phyloP scores from a whole-genome alignment of 2,329 filamentous ascomycete species.

The Celoporthe dispersa region DNA sequence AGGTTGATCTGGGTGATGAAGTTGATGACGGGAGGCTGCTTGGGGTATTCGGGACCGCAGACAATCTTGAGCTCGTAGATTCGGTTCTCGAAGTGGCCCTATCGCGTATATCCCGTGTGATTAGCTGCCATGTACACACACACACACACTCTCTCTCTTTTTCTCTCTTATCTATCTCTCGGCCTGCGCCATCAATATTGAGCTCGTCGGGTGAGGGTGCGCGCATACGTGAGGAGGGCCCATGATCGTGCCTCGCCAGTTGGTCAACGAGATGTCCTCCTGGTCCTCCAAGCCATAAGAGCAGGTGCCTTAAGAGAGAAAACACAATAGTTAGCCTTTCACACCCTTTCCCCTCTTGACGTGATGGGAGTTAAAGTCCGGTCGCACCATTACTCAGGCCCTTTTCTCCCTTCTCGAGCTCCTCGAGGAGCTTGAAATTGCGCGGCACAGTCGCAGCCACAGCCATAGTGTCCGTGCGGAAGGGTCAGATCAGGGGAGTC shows the following conservation, averaged over 20 bases:
- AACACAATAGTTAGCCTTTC: slow-evolving; percentile 17
- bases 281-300: slow-evolving; percentile 95
- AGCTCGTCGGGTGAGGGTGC: slow-evolving; percentile 9
- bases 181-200: background rate
- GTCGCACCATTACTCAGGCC: slow-evolving; percentile 82
- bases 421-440: slow-evolving; percentile 95
- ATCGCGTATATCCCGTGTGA: slow-evolving; percentile 46
- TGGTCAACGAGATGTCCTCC: slow-evolving; percentile 94
- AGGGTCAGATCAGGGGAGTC: background rate
- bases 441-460: slow-evolving; percentile 70
- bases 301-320: slow-evolving; percentile 74
- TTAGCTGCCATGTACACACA: slow-evolving; percentile 13
- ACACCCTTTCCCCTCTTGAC: background rate
- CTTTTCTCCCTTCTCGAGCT: slow-evolving; percentile 99
- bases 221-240: slow-evolving; percentile 84
- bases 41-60: slow-evolving; percentile 88
- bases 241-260: slow-evolving; percentile 98
- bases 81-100: slow-evolving; percentile 93
- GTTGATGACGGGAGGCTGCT: slow-evolving; percentile 84
- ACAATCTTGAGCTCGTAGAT: slow-evolving; percentile 99
- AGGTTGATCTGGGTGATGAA: slow-evolving; percentile 96
- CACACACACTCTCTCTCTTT: too few species aligned
- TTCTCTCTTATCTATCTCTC: slow-evolving; percentile 15
- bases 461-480: slow-evolving; percentile 36
- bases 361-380: slow-evolving; percentile 7